phyloP scores from a whole-genome alignment of 768 basidiomycete genomes.

The Erythrobasidium yunnanense region DNA sequence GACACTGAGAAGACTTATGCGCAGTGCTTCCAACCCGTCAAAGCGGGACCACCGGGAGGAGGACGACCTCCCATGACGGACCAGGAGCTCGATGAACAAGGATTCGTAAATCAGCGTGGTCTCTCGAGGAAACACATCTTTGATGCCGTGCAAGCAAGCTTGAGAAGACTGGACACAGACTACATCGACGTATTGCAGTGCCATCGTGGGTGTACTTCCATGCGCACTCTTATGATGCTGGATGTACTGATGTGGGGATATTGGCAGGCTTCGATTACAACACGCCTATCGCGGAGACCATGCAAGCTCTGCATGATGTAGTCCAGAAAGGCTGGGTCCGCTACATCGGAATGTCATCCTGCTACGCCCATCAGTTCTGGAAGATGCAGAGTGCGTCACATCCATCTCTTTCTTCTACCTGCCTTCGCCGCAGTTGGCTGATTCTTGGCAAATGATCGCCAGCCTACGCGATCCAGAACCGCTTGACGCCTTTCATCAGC shows the following conservation, averaged over 20 bases:
- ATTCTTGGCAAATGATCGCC: too few species aligned
- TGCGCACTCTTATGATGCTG: conserved; percentile 32
- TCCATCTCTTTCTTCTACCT: background rate
- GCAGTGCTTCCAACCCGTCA: background rate
- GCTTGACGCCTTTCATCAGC: conserved; percentile 33
- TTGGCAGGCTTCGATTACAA: conserved; percentile 52
- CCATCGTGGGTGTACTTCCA: conserved; percentile 6
- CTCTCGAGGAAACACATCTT: conserved; percentile 55
- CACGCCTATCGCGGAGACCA: conserved; percentile 50
- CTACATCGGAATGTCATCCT: conserved; percentile 45
- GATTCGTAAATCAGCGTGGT: conserved; percentile 50
- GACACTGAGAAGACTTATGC: background rate
- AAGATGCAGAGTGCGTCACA: conserved; percentile 30
- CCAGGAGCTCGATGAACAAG: conserved; percentile 34
- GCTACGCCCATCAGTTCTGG: conserved; percentile 42
- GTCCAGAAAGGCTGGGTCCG: conserved; percentile 43
- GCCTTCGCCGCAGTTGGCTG: too few species aligned
- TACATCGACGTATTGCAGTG: conserved; percentile 66
- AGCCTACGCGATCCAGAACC: conserved; percentile 30
- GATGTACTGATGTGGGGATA: too few species aligned
- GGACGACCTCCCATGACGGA: conserved; percentile 11
- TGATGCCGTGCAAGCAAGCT: conserved; percentile 48
- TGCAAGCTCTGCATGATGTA: conserved; percentile 46
- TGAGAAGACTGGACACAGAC: conserved; percentile 61
- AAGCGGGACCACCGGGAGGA: conserved; percentile 8